Base-by-base conservation (phyloP, 148 eudicot species). In the Vaccinium myrtillus region DNA sequence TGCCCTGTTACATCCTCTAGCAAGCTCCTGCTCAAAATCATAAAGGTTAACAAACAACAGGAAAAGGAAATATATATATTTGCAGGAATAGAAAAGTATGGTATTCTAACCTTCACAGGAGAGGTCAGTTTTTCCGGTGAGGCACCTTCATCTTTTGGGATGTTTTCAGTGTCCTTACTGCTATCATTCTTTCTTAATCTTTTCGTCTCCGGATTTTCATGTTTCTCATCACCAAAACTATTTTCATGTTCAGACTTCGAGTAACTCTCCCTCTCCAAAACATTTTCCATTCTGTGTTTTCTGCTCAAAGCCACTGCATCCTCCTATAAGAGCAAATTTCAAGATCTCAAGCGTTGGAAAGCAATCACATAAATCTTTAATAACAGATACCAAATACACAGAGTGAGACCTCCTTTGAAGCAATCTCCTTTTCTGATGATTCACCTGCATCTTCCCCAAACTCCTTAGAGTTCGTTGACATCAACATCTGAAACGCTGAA, bases 401-500 rank as follows among this genome's bases (percentile, higher is more conserved):
- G 10, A 43, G 48, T 12, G 32, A 5, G 25, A 59, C 83, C 55
- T 59, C 55, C 6, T 14, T 67, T 25, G 59, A 25, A 65, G 53
- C 58, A 81, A 32, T 32, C 36, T 46, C 46, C 10, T 27, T 48
- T 49, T 67, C 11, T 14, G 48, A 21, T 67, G 46, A 48, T 25
- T 43, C 46, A 46, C 76, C 18, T 4, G n/a, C 32, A 81, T 81
- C 83, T 81, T 81, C 16, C 14, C 21, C 11, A 13, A 54, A 83
- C 78, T 84, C 36, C 36, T 84, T 51, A 58, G 54, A 77, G 25
- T 67, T 30, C 55, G 43, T 39, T 23, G 55, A 55, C 48, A 69
- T 67, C 78, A 79, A 71, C 79, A 79, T 84, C 39, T 79, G 83
- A 21, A 54, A 79, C 58, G 79, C 78, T 4, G 83, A 84, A 79